phyloP scores from a whole-genome alignment of 1,139 yeast species.

The Blastobotrys buckinghamii region DNA sequence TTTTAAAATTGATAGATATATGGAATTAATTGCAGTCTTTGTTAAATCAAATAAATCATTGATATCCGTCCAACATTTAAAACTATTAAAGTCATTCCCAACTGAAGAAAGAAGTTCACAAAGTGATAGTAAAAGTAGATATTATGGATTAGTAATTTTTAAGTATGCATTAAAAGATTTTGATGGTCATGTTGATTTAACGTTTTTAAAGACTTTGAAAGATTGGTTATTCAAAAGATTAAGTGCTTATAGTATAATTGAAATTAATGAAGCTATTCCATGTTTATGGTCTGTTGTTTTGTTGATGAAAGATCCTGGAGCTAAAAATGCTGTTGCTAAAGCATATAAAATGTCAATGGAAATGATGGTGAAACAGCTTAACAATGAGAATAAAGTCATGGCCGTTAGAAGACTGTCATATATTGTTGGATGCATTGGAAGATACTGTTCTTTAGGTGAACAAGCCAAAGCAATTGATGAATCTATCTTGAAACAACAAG shows the following conservation, averaged over 20 bases:
- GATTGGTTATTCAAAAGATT: constrained; percentile 12
- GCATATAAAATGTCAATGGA: constrained; percentile 7
- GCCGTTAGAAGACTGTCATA: constrained; percentile 7
- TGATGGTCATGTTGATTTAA: constrained; percentile 5
- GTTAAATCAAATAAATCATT: constrained; percentile 8
- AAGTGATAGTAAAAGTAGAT: constrained; percentile 7
- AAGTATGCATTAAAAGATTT: constrained; percentile 6
- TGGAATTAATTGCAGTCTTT: constrained; percentile 8
- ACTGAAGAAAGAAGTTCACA: constrained; percentile 10
- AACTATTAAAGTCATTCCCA: constrained; percentile 8
- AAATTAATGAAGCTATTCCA: constrained; percentile 13
- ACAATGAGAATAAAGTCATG: neutral
- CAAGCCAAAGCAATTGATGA: constrained; percentile 6
- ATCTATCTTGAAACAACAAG: neutral
- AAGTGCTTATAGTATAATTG: constrained; percentile 10
- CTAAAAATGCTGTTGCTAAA: neutral
- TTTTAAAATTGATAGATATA: neutral
- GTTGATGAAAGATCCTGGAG: constrained; percentile 1
- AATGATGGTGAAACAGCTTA: neutral
- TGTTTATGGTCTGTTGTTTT: constrained; percentile 13
- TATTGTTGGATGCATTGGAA: constrained; percentile 10
- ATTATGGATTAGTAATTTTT: constrained; percentile 10
- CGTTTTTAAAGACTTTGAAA: constrained; percentile 7
- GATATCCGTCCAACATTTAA: constrained; percentile 6
- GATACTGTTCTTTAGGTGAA: constrained; percentile 10